These are phyloP conservation scores for Diutina pseudorugosa DNA, from an alignment of 1,139 yeast genomes.

Conservation along the genomic window DNA sequence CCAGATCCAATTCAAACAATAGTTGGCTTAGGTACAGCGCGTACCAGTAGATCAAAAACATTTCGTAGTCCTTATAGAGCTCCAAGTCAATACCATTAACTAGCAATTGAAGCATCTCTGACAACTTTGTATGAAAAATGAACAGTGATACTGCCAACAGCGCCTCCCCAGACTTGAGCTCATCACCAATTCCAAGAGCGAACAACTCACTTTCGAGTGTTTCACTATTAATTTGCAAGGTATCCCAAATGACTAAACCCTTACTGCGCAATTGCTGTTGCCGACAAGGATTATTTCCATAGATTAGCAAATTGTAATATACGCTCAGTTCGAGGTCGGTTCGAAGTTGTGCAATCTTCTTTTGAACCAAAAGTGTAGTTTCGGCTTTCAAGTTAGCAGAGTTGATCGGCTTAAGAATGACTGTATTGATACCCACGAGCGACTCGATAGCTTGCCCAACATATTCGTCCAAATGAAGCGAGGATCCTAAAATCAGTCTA, in stretches of 20 bases:
- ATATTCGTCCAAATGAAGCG: not conserved
- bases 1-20: slow-evolving; percentile 34
- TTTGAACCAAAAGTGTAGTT: slow-evolving; percentile 8
- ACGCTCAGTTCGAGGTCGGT: slow-evolving; percentile 32
- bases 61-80: slow-evolving; percentile 63
- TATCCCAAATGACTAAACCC: slow-evolving; percentile 58
- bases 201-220: slow-evolving; percentile 32
- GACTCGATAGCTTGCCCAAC: not conserved
- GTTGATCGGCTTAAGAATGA: not conserved
- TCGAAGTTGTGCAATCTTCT: slow-evolving; percentile 10
- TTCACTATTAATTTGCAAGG: slow-evolving; percentile 62
- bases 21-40: slow-evolving; percentile 39
- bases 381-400: not conserved
- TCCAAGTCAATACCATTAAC: slow-evolving; percentile 70
- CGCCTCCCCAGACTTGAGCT: slow-evolving; percentile 15
- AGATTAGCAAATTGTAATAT: slow-evolving; percentile 43
- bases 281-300: slow-evolving; percentile 68
- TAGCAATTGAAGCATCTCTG: slow-evolving; percentile 59
- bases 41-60: slow-evolving; percentile 58
- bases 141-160: slow-evolving; percentile 53
- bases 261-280: slow-evolving; percentile 61
- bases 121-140: slow-evolving; percentile 53
- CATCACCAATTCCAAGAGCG: slow-evolving; percentile 23
- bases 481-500: slow-evolving; percentile 25
- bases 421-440: not conserved